phyloP scores from a whole-genome alignment of 352 stramenopile genomes.

The Phytopythium montanum region DNA sequence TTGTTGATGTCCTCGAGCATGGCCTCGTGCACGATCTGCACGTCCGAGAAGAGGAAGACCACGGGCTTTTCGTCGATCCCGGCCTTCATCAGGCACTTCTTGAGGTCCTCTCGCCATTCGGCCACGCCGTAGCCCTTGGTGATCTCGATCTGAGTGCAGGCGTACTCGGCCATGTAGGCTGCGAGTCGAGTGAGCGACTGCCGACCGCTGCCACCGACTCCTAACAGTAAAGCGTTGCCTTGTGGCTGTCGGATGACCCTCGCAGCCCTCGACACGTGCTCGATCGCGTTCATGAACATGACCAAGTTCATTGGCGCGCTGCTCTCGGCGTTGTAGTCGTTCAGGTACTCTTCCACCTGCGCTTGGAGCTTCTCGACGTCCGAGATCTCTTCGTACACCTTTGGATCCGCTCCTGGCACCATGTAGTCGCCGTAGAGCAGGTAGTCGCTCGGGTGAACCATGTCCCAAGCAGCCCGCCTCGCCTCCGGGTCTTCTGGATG shows the following conservation, averaged over 20 bases:
- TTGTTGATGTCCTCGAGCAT: slow-evolving; percentile 96
- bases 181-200: slow-evolving; percentile 92
- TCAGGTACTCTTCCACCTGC: slow-evolving; percentile 88
- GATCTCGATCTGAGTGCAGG: slow-evolving; percentile 95
- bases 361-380: slow-evolving; percentile 82
- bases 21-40: slow-evolving; percentile 93
- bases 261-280: slow-evolving; percentile 82
- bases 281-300: slow-evolving; percentile 85
- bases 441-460: slow-evolving; percentile 40
- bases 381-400: slow-evolving; percentile 87
- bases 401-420: slow-evolving; percentile 72
- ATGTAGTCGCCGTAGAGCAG: slow-evolving; percentile 82
- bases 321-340: slow-evolving; percentile 90
- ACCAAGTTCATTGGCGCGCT: slow-evolving; percentile 90
- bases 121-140: slow-evolving; percentile 91
- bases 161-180: slow-evolving; percentile 92
- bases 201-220: slow-evolving; percentile 90
- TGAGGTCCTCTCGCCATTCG: slow-evolving; percentile 94
- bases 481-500: slow-evolving; percentile 5
- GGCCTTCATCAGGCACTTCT: slow-evolving; percentile 86
- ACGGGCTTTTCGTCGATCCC: slow-evolving; percentile 90
- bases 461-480: slow-evolving; percentile 1
- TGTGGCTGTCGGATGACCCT: slow-evolving; percentile 80
- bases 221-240: slow-evolving; percentile 90
- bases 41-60: slow-evolving; percentile 94